Evolutionary conservation across 495 filamentous ascomycete genomes (phyloP).

Genomic region (Barbatosphaeria neglecta): DNA sequence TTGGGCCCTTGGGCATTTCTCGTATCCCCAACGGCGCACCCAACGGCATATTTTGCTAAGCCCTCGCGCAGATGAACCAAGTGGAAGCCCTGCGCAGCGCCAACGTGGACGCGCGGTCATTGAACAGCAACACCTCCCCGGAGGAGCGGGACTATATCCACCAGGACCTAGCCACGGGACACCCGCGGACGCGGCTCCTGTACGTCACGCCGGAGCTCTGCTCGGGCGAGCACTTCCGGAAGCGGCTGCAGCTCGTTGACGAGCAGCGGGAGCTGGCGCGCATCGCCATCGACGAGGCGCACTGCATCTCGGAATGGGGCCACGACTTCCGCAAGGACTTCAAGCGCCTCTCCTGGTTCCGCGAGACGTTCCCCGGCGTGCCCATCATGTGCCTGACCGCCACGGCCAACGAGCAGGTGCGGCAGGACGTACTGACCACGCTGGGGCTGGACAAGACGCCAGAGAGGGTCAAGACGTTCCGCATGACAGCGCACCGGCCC

Average conservation of each 20-base stretch:
- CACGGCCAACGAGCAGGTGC: constrained; percentile 71
- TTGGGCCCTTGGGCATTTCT: no score
- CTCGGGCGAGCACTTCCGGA: constrained; percentile 64
- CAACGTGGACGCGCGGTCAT: constrained; percentile 67
- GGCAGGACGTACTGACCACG: constrained; percentile 65
- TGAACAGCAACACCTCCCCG: constrained; percentile 68
- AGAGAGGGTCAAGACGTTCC: constrained; percentile 55
- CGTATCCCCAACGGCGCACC: no score
- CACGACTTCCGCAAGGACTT: constrained; percentile 95
- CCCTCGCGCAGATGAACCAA: constrained; percentile 66
- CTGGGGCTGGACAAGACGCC: constrained; percentile 49
- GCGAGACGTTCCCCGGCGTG: constrained; percentile 62
- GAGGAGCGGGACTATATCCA: constrained; percentile 56
- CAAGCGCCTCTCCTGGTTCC: constrained; percentile 81
- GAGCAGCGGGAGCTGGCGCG: constrained; percentile 70
- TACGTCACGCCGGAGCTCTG: constrained; percentile 93
- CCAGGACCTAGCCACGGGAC: constrained; percentile 72
- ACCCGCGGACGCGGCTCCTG: constrained; percentile 70
- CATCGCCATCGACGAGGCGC: constrained; percentile 87
- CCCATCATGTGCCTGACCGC: constrained; percentile 87
- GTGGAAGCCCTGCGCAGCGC: constrained; percentile 65
- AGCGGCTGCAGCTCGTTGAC: constrained; percentile 60
- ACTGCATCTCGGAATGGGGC: constrained; percentile 97
- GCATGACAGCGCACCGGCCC: constrained; percentile 64
- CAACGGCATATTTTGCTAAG: neutral